Evolutionary conservation across 73 alveolate species (phyloP), one percentile per base, ranked within the genome.

Genomic region (Symbiodinium pilosum): DNA sequence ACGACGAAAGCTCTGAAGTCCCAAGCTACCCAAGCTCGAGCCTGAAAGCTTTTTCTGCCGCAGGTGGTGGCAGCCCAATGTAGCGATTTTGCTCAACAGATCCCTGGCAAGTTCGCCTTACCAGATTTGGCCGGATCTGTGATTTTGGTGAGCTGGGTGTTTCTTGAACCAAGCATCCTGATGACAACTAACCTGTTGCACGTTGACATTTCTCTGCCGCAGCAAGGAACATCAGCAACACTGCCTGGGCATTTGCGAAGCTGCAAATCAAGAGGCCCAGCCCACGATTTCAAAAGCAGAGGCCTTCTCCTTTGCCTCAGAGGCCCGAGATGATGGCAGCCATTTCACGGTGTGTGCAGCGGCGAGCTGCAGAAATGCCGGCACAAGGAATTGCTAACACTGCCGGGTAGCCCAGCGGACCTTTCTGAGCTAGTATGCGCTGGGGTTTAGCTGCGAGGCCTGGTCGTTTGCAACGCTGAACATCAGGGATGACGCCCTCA

Each of bases 291-390:
- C 42, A 32, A 1, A 18, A 30, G 12, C 16, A 44, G 38, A 30
- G 34, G 20, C 36, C 47, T 30, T 30, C 14, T 43, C 42, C 11
- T 18, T 32, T 75, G 86, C 44, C 12, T n/a, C 16, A 36, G 75
- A 89, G 95, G 95, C 97, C 97, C 28, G 97, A 69, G 56, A 91
- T 91, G 97, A 91, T 91, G 97, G 36, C 87, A n/a, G 75, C 97
- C 89, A 91, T 91, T 88, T 42, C 89, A 64, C 36, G 81, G 5
- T 54, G 56, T 36, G 97, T 91, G 97, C 97, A 91, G 81, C 87
- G 42, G 38, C 26, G 77, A 86, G 87, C 73, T 34, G 86, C 36
- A 34, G 42, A 87, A 26, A 69, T 91, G 97, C 97, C 97, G 43
- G 75, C 97, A 11, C 97, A 91, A 36, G 97, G 97, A 24, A 86